phyloP scores from a whole-genome alignment of 2,329 filamentous ascomycete genomes.

The Madurella fahalii region DNA sequence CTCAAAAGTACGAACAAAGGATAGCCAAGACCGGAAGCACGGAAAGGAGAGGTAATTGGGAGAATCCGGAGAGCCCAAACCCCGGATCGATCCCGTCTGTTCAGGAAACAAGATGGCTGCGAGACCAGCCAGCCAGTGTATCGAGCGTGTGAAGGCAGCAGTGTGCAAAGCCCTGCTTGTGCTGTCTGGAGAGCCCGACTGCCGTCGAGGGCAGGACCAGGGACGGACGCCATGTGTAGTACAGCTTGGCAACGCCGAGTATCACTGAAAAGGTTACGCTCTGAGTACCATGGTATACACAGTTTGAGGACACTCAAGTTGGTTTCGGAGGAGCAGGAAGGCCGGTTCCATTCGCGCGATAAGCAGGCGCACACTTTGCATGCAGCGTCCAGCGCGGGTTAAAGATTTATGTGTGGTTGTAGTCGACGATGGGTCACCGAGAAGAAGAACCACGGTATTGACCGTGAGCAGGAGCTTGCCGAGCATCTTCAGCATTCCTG shows the following conservation, averaged over 20 bases:
- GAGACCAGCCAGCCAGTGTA: conserved; percentile 41
- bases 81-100: conserved; percentile 41
- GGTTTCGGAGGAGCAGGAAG: too few species aligned
- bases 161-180: conserved; percentile 31
- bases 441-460: conserved; percentile 35
- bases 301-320: not conserved
- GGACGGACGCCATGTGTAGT: conserved; percentile 36
- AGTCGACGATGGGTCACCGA: conserved; percentile 38
- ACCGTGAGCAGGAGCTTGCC: conserved; percentile 41
- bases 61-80: conserved; percentile 41
- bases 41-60: conserved; percentile 34
- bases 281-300: conserved; percentile 38
- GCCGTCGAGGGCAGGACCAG: conserved; percentile 6
- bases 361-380: conserved; percentile 35
- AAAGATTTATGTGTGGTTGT: conserved; percentile 39
- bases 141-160: conserved; percentile 35
- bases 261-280: conserved; percentile 39
- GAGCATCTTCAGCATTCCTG: conserved; percentile 19
- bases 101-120: conserved; percentile 35
- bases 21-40: conserved; percentile 21
- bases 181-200: conserved; percentile 2
- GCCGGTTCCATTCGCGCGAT: not conserved
- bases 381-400: conserved; percentile 45
- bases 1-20: conserved; percentile 14
- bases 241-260: conserved; percentile 38